Evolutionary conservation across 352 stramenopile species (phyloP).

Genomic region (Phytophthora palmivora): DNA sequence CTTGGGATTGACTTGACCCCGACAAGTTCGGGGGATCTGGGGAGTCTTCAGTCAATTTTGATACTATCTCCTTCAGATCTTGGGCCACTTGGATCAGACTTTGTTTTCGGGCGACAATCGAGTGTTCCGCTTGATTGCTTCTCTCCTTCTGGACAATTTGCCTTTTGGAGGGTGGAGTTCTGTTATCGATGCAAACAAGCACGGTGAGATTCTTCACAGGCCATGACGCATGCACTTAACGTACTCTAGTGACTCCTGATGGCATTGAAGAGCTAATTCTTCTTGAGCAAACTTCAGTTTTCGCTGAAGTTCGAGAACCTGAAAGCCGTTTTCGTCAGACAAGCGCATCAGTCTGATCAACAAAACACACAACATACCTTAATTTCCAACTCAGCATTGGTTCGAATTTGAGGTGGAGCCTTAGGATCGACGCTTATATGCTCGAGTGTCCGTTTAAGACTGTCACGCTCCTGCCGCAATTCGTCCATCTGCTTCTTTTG

Average conservation of each 20-base stretch:
- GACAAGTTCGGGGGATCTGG: slow-evolving; percentile 12
- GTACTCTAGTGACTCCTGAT: slow-evolving; percentile 18
- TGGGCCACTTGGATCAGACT: background rate
- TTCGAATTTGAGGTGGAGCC: slow-evolving; percentile 19
- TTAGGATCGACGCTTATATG: slow-evolving; percentile 22
- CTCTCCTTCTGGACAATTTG: slow-evolving; percentile 14
- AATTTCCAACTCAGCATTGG: slow-evolving; percentile 20
- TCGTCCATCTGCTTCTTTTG: slow-evolving; percentile 17
- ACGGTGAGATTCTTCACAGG: background rate
- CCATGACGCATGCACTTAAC: background rate
- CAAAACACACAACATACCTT: slow-evolving; percentile 17
- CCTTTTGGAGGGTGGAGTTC: slow-evolving; percentile 30
- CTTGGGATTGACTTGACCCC: slow-evolving; percentile 41
- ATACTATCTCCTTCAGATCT: background rate
- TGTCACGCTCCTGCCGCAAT: slow-evolving; percentile 17
- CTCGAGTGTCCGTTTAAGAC: slow-evolving; percentile 14
- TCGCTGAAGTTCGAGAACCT: slow-evolving; percentile 21
- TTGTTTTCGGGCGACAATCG: background rate
- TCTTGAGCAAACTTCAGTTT: slow-evolving; percentile 10
- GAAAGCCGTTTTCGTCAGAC: slow-evolving; percentile 7
- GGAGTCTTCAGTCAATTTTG: slow-evolving; percentile 5
- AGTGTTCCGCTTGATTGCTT: background rate
- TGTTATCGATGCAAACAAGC: slow-evolving; percentile 2
- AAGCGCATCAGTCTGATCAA: background rate
- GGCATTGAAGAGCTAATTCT: slow-evolving; percentile 1